Base-by-base conservation (phyloP, 345 rosid species). In the Brassica napus region DNA sequence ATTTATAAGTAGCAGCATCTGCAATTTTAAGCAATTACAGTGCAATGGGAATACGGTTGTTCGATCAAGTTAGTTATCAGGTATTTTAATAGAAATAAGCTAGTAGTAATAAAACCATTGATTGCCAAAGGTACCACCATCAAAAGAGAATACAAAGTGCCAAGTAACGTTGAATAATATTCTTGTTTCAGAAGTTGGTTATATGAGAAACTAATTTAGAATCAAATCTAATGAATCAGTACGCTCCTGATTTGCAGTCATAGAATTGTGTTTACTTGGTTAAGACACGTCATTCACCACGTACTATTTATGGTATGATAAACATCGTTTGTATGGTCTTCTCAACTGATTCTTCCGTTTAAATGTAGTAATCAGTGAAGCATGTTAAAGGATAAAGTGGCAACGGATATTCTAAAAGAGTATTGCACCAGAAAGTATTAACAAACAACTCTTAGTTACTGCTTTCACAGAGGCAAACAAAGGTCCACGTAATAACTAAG, bases 361-460 rank as follows among this genome's bases (percentile, higher is more conserved):
- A 62, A 63, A 71, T 64, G 21, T 68, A 71, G 76, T 70, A 54
- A 62, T 63, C 54, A 70, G 23, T 30, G 58, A 71, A 35, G 55
- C 11, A 35, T 52, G 58, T 69, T 31, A 26, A 69, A 49, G 37
- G 70, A 69, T 61, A 60, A 76, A 21, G 15, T 61, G 70, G 44
- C 60, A 71, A 65, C 9, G 32, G 58, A 37, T n/a, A 71, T 71
- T 35, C n/a, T 62, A 63, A 77, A 77, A 70, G 75, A 52, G 75
- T 18, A 62, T 11, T 35, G 61, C 49, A 69, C 68, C 35, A 67
- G 52, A 77, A 61, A 32, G 69, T 42, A n/a, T 31, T 77, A 31
- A 54, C 66, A 37, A 63, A 49, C 18, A 78, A 78, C 64, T 65
- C 72, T 72, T 55, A 65, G 37, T 66, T 39, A 57, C 68, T 14